Evolutionary conservation across 345 rosid genomes (phyloP), one percentile per base, ranked within the genome.

Genomic region (Ceriops decandra): DNA sequence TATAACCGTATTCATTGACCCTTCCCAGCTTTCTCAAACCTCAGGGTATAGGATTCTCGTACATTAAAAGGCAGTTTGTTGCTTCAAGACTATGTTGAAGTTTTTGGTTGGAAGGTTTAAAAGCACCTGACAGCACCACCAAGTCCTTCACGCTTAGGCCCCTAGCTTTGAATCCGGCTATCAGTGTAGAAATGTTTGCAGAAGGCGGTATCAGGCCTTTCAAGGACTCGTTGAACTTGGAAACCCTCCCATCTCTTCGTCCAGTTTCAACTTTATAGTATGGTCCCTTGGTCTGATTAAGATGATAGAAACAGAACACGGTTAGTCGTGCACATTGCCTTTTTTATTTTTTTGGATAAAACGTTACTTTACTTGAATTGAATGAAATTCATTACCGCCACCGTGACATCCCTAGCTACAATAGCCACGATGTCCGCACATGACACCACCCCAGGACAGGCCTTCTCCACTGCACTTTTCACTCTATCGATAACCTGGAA

Each of bases 361-460:
- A 62, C 28, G 30, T 6, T 3, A 66, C 5, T 27, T 1, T 6
- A 35, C 4, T 4, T 7, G 15, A 33, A 31, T 6, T 13, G 20
- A 19, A 21, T 2, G 0, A 24, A 60, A 42, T 16, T 52, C 52
- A 5, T 69, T 81, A 90, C 93, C 74, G 74, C 80, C 6, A 65
- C 81, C 24, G 79, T 71, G 9, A 77, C 82, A 59, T 90, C 93
- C 64, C 96, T 83, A 64, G 90, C 85, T 0, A 83, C 90, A 52
- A 90, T 68, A 30, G 96, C 97, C 49, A 88, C 1, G 42, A 83
- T 76, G 71, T 93, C 97, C 0, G 97, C 81, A 74, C 98, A 93
- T 7, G 97, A 93, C 61, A 93, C 96, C 5, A 85, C 74, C 33
- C 87, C 83, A 11, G 91, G 97, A 68, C 98, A 93, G 42, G 63